phyloP scores from a whole-genome alignment of 1,139 yeast genomes.

The Yamadazyma pseudoaaseri region DNA sequence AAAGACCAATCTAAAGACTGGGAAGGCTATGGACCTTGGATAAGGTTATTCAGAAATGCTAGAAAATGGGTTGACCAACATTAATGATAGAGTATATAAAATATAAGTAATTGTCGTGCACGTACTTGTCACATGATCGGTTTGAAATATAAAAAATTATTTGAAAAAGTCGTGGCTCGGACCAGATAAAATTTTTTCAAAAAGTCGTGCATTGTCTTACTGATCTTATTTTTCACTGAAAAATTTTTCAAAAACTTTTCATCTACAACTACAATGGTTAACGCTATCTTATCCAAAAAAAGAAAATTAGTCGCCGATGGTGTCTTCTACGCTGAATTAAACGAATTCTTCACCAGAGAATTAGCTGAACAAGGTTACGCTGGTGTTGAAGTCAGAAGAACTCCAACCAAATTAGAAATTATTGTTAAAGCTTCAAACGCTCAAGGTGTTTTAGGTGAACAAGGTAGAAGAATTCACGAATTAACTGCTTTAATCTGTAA shows the following conservation, averaged over 20 bases:
- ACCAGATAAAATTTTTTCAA: neutral
- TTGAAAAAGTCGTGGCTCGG: slow-evolving; percentile 1
- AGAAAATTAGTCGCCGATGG: slow-evolving; percentile 99
- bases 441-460: slow-evolving; percentile 98
- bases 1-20: slow-evolving; percentile 58
- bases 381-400: slow-evolving; percentile 99
- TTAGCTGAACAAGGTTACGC: slow-evolving; percentile 99
- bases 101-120: slow-evolving; percentile 11
- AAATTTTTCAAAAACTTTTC: slow-evolving; percentile 15
- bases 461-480: slow-evolving; percentile 99
- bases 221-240: neutral
- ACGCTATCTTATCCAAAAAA: slow-evolving; percentile 74
- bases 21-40: slow-evolving; percentile 91
- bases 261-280: slow-evolving; percentile 25
- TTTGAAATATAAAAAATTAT: neutral
- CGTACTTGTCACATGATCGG: too few species aligned
- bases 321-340: slow-evolving; percentile 99
- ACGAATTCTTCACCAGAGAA: slow-evolving; percentile 99
- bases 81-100: neutral
- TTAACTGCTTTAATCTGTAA: slow-evolving; percentile 96
- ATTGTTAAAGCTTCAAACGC: slow-evolving; percentile 99
- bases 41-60: slow-evolving; percentile 87
- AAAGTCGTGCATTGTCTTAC: neutral
- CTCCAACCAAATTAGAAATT: slow-evolving; percentile 97
- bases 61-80: slow-evolving; percentile 80